Conservation (phyloP, 495 filamentous ascomycete species). For the Neurospora africana region DNA sequence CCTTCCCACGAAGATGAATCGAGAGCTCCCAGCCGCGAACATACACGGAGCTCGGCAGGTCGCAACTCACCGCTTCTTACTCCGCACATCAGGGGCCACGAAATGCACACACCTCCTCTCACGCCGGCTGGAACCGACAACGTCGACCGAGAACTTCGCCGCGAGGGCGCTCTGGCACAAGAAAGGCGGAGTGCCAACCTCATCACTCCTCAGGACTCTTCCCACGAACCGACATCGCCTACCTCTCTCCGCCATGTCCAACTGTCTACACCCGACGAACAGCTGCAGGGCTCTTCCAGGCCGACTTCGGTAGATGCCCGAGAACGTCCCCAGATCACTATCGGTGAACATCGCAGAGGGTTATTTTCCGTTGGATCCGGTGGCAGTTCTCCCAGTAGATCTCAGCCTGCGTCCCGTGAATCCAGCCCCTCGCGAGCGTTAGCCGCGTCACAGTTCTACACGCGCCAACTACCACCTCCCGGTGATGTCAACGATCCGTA, state of each 20-base stretch:
- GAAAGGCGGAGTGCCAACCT: conserved; percentile 40
- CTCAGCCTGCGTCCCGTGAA: conserved; percentile 54
- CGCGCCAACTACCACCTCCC: conserved; percentile 63
- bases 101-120: conserved; percentile 79
- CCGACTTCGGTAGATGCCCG: conserved; percentile 32
- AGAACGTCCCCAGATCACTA: conserved; percentile 18
- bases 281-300: conserved; percentile 20
- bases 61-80: conserved; percentile 34
- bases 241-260: conserved; percentile 12
- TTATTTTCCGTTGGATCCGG: conserved; percentile 58
- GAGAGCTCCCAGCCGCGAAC: conserved; percentile 22
- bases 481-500: conserved; percentile 85
- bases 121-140: conserved; percentile 65
- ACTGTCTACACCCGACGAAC: conserved; percentile 8
- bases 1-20: conserved; percentile 34
- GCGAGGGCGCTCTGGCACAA: conserved; percentile 16
- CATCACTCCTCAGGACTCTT: conserved; percentile 49
- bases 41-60: conserved; percentile 24
- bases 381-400: conserved; percentile 51
- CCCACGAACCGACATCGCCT: conserved; percentile 28
- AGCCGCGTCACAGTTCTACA: conserved; percentile 46
- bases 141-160: conserved; percentile 21
- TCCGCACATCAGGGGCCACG: conserved; percentile 37
- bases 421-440: conserved; percentile 51
- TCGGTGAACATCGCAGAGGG: conserved; percentile 46